Evolutionary conservation across 228 moss, liverwort and hornwort genomes (phyloP).

Genomic region (Sphagnum fallax): DNA sequence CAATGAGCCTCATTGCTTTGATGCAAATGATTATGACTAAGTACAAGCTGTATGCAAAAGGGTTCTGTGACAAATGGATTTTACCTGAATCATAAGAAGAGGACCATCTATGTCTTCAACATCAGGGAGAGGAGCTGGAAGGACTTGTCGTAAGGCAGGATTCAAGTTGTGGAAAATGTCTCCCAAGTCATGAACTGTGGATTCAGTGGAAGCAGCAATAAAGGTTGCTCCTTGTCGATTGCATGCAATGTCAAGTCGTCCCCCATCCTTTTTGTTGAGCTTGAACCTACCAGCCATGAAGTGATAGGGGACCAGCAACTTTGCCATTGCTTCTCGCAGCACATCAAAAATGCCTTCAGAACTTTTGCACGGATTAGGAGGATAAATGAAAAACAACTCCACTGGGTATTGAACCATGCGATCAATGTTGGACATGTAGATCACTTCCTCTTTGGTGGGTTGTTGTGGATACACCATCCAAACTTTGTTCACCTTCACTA

Average conservation of each 20-base stretch:
- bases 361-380: constrained; percentile 4
- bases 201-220: constrained; percentile 23
- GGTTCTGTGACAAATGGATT: background rate
- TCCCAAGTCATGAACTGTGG: constrained; percentile 22
- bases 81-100: constrained; percentile 46
- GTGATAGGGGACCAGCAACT: constrained; percentile 44
- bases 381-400: constrained; percentile 36
- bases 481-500: constrained; percentile 14
- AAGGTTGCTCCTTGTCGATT: constrained; percentile 30
- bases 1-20: too few species aligned
- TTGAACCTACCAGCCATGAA: constrained; percentile 44
- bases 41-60: too few species aligned
- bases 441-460: constrained; percentile 11
- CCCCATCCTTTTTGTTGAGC: constrained; percentile 6
- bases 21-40: too few species aligned
- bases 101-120: constrained; percentile 11
- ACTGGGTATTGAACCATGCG: constrained; percentile 32
- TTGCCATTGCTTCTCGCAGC: constrained; percentile 21
- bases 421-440: constrained; percentile 45
- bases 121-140: constrained; percentile 12
- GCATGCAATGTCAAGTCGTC: constrained; percentile 34
- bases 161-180: constrained; percentile 29
- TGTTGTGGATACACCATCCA: constrained; percentile 22
- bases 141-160: constrained; percentile 26
- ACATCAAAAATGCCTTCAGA: constrained; percentile 18